phyloP scores from a whole-genome alignment of 805 yeast species.

The Metschnikowia gelsemii region DNA sequence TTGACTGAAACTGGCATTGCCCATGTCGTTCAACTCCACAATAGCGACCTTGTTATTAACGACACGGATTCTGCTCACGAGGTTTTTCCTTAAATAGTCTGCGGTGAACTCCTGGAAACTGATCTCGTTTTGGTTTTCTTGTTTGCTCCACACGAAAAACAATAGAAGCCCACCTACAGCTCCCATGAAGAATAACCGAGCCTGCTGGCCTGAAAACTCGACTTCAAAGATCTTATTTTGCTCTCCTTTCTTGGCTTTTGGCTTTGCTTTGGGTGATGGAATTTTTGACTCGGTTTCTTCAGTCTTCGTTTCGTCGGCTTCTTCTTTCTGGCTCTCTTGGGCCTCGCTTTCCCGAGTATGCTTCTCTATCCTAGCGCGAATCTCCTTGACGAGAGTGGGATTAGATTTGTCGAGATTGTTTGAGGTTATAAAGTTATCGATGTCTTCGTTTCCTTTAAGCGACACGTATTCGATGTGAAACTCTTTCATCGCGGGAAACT shows the following conservation, averaged over 20 bases:
- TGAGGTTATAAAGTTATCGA: too few species aligned
- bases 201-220: constrained; percentile 25
- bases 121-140: constrained; percentile 47
- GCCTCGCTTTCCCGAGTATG: too few species aligned
- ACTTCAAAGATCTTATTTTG: constrained; percentile 19
- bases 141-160: constrained; percentile 24
- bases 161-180: constrained; percentile 30
- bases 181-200: constrained; percentile 33
- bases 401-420: not conserved
- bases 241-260: constrained; percentile 3
- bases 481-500: too few species aligned
- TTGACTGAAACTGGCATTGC: too few species aligned
- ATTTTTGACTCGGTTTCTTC: constrained; percentile 6
- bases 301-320: not conserved
- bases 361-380: too few species aligned
- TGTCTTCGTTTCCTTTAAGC: too few species aligned
- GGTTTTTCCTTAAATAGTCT: constrained; percentile 69
- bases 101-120: constrained; percentile 91
- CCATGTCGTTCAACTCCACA: constrained; percentile 63
- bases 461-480: too few species aligned
- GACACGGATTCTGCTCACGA: constrained; percentile 71
- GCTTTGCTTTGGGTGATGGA: not conserved
- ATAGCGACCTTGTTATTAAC: constrained; percentile 75
- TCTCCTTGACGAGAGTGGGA: too few species aligned
- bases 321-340: not conserved